These are phyloP conservation scores for Trifolium subterraneum DNA, from an alignment of 306 rosid species.

Conservation along the genomic window DNA sequence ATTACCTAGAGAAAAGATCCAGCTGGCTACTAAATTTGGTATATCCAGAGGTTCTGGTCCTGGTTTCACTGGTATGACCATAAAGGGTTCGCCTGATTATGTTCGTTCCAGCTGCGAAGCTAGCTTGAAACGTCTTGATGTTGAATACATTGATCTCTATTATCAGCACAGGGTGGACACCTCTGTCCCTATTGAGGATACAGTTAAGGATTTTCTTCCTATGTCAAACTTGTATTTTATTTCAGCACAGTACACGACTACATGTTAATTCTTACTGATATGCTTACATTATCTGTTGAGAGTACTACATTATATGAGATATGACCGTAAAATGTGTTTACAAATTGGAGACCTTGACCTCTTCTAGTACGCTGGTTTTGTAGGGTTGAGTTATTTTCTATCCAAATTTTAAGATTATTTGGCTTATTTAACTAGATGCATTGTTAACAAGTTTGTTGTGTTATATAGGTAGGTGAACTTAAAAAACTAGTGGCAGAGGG, in stretches of 20 bases:
- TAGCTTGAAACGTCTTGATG: slow-evolving; percentile 74
- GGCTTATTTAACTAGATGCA: not conserved
- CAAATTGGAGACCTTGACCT: not conserved
- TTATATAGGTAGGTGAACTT: slow-evolving; percentile 66
- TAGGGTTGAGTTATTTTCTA: not conserved
- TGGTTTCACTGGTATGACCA: not conserved
- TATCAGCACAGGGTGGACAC: slow-evolving; percentile 67
- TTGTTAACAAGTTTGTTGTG: slow-evolving; percentile 18
- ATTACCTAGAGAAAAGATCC: slow-evolving; percentile 69
- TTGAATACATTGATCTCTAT: slow-evolving; percentile 78
- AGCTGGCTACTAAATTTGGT: slow-evolving; percentile 83
- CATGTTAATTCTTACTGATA: not conserved
- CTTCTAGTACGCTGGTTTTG: not conserved
- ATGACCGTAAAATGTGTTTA: too few relatives aligned
- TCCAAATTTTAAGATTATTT: not conserved
- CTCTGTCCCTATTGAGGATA: slow-evolving; percentile 70
- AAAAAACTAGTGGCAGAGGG: slow-evolving; percentile 87
- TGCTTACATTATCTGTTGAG: not conserved
- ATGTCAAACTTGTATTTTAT: not conserved
- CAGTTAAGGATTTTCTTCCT: slow-evolving; percentile 49
- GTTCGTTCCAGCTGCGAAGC: slow-evolving; percentile 75
- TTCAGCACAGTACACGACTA: not conserved
- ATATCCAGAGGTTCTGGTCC: not conserved
- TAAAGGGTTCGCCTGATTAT: slow-evolving; percentile 71
- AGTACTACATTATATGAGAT: not conserved